Conservation (phyloP, 768 basidiomycete species). For the Termitomyces sp. region DNA sequence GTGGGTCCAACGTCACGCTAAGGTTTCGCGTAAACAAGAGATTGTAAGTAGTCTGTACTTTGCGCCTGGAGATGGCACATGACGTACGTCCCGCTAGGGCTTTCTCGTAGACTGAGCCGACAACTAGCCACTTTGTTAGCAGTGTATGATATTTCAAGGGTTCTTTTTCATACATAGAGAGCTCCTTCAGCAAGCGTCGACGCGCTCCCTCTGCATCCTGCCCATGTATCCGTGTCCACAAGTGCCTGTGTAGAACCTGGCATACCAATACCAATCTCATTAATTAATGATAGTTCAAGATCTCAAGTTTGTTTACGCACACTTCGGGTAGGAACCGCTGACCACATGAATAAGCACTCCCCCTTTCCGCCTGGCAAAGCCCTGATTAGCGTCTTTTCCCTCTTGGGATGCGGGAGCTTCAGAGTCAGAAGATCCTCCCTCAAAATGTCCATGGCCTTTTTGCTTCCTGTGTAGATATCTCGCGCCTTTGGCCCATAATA, state of each 20-base stretch:
- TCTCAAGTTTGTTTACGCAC: constrained; percentile 2
- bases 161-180: constrained; percentile 23
- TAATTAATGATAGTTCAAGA: too few relatives aligned
- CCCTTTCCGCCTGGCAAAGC: constrained; percentile 18
- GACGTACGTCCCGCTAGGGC: constrained; percentile 6
- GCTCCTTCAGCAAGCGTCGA: constrained; percentile 11
- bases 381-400: constrained; percentile 24
- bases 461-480: constrained; percentile 24
- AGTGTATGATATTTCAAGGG: not conserved
- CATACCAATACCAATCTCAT: not conserved
- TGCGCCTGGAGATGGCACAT: not conserved
- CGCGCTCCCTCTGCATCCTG: constrained; percentile 6
- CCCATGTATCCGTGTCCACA: constrained; percentile 8
- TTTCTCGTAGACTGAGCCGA: constrained; percentile 3
- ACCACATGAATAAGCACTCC: constrained; percentile 19
- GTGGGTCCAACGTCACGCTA: constrained; percentile 1
- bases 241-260: constrained; percentile 17
- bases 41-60: not conserved
- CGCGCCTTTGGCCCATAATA: constrained; percentile 31
- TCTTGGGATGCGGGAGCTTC: constrained; percentile 35
- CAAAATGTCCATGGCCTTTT: constrained; percentile 21
- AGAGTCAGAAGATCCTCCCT: constrained; percentile 27
- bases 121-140: constrained; percentile 3
- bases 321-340: not conserved
- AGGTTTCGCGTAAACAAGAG: not conserved